Evolutionary conservation across 2,329 filamentous ascomycete species (phyloP), one percentile per base, ranked within the genome.

Genomic region (Aspergillus aculeatus): DNA sequence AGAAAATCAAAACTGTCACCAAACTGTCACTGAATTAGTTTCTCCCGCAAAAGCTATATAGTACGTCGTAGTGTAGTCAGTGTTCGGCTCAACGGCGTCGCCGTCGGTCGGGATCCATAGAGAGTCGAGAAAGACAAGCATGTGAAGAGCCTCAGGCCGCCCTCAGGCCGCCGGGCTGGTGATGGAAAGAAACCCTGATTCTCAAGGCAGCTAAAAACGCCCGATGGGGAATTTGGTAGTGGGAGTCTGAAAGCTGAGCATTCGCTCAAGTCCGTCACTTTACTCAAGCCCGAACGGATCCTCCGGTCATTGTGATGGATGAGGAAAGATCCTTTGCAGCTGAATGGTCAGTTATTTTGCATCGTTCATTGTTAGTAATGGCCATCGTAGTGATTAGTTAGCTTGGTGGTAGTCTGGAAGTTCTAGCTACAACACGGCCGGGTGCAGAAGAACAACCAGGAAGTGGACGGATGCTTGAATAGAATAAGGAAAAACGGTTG

Each of bases 51-150:
- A 16, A 47, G 53, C 38, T 57, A 35, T 54, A 48, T 47, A 19
- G 47, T 47, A 26, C 5, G 14, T 35, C 2, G 11, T 35, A 35
- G 32, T 35, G 14, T 35, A 16, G 14, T 35, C 32, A 55, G 35
- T 53, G 55, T 50, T 66, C 64, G 64, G 64, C 44, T 50, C 57
- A 64, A 62, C 29, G 62, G 59, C 51, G 48, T 57, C 60, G 53
- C 57, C 60, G 59, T 50, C 23, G 19, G 50, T 54, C 38, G 38
- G 14, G 16, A 35, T 44, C 16, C 2, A 41, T n/a, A n/a, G 38
- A 41, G 16, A 41, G 38, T 35, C 32, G 14, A 64, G 57, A 52
- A 50, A 47, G 50, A 21, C 50, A 53, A 50, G 55, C 59, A 65
- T 66, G 63, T 65, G 64, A 66, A 60, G 51, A 59, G 54, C 54